Base-by-base conservation (phyloP, 176 grass and related monocot species). In the Metroxylon sagu region DNA sequence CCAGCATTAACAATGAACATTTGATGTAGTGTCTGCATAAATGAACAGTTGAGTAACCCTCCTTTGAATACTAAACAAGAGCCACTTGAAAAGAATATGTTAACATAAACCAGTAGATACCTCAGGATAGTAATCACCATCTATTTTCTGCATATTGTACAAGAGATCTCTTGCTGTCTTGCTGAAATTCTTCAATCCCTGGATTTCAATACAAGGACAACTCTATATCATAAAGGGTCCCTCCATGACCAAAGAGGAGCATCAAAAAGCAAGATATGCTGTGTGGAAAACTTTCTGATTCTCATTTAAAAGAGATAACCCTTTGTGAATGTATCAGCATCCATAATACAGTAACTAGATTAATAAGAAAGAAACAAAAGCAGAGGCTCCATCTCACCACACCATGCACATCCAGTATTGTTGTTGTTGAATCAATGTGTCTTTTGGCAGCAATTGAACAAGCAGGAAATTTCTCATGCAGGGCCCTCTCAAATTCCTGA, bases 1-100 rank as follows among this genome's bases (percentile, higher is more conserved):
- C 88, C 88, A 7, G 94, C 94, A 56, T 98, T 98, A 49, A 98
- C 81, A 4, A 98, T 85, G 61, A 98, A 98, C 94, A 98, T 98
- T 89, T 98, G 94, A 66, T 98, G 87, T 31, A 98, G 66, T 6
- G 94, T 98, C 94, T 98, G 82, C 65, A 79, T 25, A 78, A 68
- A 31, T 53, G 1, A 26, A 25, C 53, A n/a, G 7, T 43, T 43
- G 35, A 43, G 35, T 6, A 43, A 43, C 7, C 35, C 35, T 14
- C 8, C 10, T 43, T 12, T 14, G 35, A 43, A 43, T 12, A 14
- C 10, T 12, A 7, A 43, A 43, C 35, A 43, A 43, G 10, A 43
- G 10, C 6, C 12, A 43, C 35, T 43, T 43, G 35, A 43, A 12
- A 43, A 43, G 10, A 43, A 43, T 43, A 43, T 43, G 1, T 43